phyloP scores from a whole-genome alignment of 1,284 basidiomycete genomes.

The Phellopilus nigrolimitatus region DNA sequence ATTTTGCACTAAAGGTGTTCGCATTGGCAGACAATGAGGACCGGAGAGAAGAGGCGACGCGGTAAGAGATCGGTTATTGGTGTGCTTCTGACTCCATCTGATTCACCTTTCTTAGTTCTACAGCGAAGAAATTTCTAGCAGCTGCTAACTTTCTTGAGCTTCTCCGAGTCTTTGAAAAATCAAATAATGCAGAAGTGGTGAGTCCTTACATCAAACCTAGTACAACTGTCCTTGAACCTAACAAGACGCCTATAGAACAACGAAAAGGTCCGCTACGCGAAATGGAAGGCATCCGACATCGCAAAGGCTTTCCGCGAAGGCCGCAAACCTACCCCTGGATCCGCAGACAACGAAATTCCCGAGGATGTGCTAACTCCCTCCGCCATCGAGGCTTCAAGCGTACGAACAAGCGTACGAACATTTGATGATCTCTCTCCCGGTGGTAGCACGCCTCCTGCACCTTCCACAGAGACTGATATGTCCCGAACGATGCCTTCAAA shows the following conservation, averaged over 20 bases:
- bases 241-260: constrained; percentile 42
- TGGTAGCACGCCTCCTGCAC: constrained; percentile 1
- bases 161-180: constrained; percentile 68
- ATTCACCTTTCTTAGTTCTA: too few relatives aligned
- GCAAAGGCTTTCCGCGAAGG: constrained; percentile 87
- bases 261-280: constrained; percentile 82
- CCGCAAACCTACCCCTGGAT: constrained; percentile 63
- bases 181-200: constrained; percentile 41
- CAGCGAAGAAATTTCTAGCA: constrained; percentile 85
- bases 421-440: constrained; percentile 4
- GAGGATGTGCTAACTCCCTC: not conserved
- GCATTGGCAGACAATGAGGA: constrained; percentile 89
- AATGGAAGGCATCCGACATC: constrained; percentile 92
- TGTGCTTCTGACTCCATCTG: constrained; percentile 2
- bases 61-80: constrained; percentile 38
- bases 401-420: too few relatives aligned
- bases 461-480: not conserved
- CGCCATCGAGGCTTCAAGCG: constrained; percentile 1
- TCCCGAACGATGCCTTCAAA: constrained; percentile 5
- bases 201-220: constrained; percentile 20
- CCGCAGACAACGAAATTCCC: constrained; percentile 30
- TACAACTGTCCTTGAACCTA: constrained; percentile 14
- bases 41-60: constrained; percentile 67
- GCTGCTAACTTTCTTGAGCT: constrained; percentile 86
- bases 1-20: constrained; percentile 91